These are phyloP conservation scores for Phytopythium helicoides DNA, from an alignment of 352 stramenopile species.

Conservation along the genomic window DNA sequence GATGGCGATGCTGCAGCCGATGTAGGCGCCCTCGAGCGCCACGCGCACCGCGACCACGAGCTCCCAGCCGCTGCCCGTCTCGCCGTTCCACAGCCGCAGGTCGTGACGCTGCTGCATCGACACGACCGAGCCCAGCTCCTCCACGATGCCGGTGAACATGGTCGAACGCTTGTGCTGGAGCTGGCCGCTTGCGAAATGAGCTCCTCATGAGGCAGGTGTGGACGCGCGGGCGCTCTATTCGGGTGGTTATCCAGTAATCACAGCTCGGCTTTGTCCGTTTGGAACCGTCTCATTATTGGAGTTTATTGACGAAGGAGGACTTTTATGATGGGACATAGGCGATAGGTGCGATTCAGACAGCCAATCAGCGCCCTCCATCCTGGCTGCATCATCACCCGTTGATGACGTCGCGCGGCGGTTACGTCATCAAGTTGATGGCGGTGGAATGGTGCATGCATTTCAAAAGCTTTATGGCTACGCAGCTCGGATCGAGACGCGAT, in stretches of 20 bases:
- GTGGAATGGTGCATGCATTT: background rate
- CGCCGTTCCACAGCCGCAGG: constrained; percentile 96
- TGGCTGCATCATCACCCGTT: background rate
- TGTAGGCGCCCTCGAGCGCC: constrained; percentile 83
- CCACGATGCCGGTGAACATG: constrained; percentile 99
- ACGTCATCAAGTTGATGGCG: background rate
- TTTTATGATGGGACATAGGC: background rate
- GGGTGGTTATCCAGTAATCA: background rate
- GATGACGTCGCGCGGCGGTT: constrained; percentile 1
- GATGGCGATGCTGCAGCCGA: constrained; percentile 96
- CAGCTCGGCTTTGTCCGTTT: background rate
- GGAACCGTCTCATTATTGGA: background rate
- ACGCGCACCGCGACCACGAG: constrained; percentile 80
- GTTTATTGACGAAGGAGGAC: background rate
- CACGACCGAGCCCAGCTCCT: constrained; percentile 97
- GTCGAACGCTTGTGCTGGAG: background rate
- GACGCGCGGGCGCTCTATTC: background rate
- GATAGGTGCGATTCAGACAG: background rate
- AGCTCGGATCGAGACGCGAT: no score
- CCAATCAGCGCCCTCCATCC: background rate
- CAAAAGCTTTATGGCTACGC: background rate
- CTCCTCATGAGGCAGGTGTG: background rate
- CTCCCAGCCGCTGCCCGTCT: constrained; percentile 86
- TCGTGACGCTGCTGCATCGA: constrained; percentile 89
- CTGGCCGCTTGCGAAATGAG: background rate